These are phyloP conservation scores for Erucastrum elatum DNA, from an alignment of 345 rosid species.

Conservation along the genomic window DNA sequence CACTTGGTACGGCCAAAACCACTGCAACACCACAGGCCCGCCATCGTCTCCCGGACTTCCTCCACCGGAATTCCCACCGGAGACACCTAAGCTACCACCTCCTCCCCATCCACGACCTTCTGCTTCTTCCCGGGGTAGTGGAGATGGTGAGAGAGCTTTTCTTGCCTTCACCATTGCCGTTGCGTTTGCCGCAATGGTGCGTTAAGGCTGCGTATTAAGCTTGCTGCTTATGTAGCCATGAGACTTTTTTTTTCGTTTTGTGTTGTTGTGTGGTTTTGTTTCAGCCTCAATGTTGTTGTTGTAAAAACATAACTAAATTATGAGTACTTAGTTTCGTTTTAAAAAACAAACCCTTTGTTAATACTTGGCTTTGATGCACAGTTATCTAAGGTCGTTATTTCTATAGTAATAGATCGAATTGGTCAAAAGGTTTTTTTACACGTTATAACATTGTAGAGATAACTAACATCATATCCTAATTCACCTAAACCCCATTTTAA, in stretches of 20 bases:
- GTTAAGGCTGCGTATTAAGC: slow-evolving; percentile 7
- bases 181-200: slow-evolving; percentile 12
- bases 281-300: slow-evolving; percentile 13
- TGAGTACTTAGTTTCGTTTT: neutral
- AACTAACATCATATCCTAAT: neutral
- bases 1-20: slow-evolving; percentile 66
- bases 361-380: neutral
- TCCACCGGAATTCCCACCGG: slow-evolving; percentile 22
- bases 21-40: slow-evolving; percentile 36
- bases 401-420: neutral
- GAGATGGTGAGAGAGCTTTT: slow-evolving; percentile 1
- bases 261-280: slow-evolving; percentile 18
- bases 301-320: slow-evolving; percentile 18
- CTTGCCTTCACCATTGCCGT: neutral
- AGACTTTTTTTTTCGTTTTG: neutral
- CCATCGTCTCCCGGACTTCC: slow-evolving; percentile 20
- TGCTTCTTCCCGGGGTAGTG: slow-evolving; percentile 15
- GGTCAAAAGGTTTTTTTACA: neutral
- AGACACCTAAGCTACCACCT: slow-evolving; percentile 15
- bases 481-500: neutral
- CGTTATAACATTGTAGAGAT: neutral
- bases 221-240: neutral
- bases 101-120: slow-evolving; percentile 28
- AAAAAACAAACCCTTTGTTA: neutral
- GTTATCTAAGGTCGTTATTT: neutral